phyloP scores from a whole-genome alignment of 148 eudicot species.

The Persicaria tinctoria region DNA sequence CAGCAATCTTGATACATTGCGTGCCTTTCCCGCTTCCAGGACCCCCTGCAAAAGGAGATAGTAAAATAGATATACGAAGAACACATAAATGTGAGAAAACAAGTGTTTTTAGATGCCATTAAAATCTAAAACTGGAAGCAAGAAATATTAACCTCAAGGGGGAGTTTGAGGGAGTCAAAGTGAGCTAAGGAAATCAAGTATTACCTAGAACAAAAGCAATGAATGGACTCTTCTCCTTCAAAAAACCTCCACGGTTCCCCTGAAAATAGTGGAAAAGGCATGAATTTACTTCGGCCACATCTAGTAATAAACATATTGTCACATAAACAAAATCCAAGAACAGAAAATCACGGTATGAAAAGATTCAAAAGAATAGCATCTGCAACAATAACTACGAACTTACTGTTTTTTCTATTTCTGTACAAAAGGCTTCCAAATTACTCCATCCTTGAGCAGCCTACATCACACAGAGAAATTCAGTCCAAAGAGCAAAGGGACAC shows the following conservation, averaged over 20 bases:
- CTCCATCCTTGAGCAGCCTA: constrained; percentile 41
- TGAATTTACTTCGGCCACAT: background rate
- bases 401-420: constrained; percentile 39
- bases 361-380: background rate
- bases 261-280: constrained; percentile 22
- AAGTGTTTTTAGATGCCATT: background rate
- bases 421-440: constrained; percentile 32
- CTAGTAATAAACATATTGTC: background rate
- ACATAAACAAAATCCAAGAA: background rate
- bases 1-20: constrained; percentile 70
- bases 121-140: background rate
- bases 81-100: background rate
- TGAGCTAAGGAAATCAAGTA: background rate
- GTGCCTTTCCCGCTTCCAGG: constrained; percentile 99
- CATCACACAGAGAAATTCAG: constrained; percentile 16
- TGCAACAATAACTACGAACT: constrained; percentile 9
- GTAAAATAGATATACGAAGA: background rate
- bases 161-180: background rate
- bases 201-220: constrained; percentile 83
- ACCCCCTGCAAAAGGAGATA: constrained; percentile 48
- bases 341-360: background rate
- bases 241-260: constrained; percentile 31
- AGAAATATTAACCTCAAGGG: background rate
- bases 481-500: background rate
- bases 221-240: constrained; percentile 40